phyloP scores from a whole-genome alignment of 768 basidiomycete genomes.

The Kwoniella sp. region DNA sequence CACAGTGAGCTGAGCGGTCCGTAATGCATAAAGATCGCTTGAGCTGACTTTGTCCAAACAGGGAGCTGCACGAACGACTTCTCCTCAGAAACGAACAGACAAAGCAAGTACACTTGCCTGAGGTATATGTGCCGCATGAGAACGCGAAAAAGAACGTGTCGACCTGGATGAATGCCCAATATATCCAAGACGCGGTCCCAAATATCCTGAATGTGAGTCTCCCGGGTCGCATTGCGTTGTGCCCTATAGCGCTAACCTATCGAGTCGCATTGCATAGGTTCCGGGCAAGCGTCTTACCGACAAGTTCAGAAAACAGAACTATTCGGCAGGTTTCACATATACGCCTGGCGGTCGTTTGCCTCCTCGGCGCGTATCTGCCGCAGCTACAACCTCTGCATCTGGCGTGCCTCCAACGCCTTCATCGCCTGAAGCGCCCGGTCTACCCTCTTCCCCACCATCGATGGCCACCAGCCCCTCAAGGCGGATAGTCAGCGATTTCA shows the following conservation, averaged over 20 bases:
- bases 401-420: slow-evolving; percentile 28
- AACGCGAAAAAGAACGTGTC: slow-evolving; percentile 88
- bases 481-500: slow-evolving; percentile 76
- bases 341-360: slow-evolving; percentile 62
- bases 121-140: slow-evolving; percentile 88
- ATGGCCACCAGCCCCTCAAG: slow-evolving; percentile 69
- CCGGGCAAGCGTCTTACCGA: slow-evolving; percentile 96
- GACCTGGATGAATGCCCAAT: slow-evolving; percentile 74
- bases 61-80: slow-evolving; percentile 85
- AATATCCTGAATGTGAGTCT: slow-evolving; percentile 71
- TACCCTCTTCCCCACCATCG: slow-evolving; percentile 28
- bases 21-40: not conserved
- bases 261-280: slow-evolving; percentile 62
- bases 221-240: not conserved
- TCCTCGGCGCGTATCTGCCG: slow-evolving; percentile 56
- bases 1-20: slow-evolving; percentile 62
- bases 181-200: slow-evolving; percentile 73
- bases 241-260: not conserved
- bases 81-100: slow-evolving; percentile 92
- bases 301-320: slow-evolving; percentile 75
- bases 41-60: slow-evolving; percentile 3
- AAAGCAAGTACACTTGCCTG: slow-evolving; percentile 93
- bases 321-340: slow-evolving; percentile 59
- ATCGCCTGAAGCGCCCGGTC: not conserved
- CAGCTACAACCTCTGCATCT: slow-evolving; percentile 52